Evolutionary conservation across 306 rosid species (phyloP).

Genomic region (Rubus idaeus): DNA sequence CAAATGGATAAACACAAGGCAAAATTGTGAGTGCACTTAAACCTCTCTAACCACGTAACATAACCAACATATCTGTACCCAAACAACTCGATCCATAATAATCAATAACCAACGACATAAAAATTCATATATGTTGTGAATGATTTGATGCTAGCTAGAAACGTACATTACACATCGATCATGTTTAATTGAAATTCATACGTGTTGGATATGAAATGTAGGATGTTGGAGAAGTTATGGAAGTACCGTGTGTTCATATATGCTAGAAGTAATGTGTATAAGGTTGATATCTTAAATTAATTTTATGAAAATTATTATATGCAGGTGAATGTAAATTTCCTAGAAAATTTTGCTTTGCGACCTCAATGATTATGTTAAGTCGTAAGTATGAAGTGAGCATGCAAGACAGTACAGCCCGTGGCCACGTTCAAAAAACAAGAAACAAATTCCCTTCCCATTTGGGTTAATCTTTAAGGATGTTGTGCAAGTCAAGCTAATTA

Average conservation of each 20-base stretch:
- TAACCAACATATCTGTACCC: too few relatives aligned
- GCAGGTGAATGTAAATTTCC: too few relatives aligned
- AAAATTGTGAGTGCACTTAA: neutral
- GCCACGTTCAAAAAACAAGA: conserved; percentile 6
- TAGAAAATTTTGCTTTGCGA: neutral
- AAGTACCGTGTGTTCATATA: too few relatives aligned
- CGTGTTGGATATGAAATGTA: too few relatives aligned
- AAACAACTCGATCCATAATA: neutral
- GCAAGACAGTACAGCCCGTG: neutral
- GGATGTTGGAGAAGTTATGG: too few relatives aligned
- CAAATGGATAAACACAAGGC: neutral
- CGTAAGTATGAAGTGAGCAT: neutral
- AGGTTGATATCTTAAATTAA: too few relatives aligned
- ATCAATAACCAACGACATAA: neutral
- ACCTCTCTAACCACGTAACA: too few relatives aligned
- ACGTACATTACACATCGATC: too few relatives aligned
- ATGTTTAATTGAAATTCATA: too few relatives aligned
- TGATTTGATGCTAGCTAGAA: too few relatives aligned
- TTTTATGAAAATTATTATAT: too few relatives aligned
- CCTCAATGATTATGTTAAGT: conserved; percentile 3
- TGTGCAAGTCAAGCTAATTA: conserved; percentile 10
- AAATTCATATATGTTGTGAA: neutral
- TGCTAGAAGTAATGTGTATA: too few relatives aligned
- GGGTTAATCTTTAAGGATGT: neutral
- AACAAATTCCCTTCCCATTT: neutral